Evolutionary conservation across 1,139 yeast species (phyloP).

Genomic region (Scheffersomyces segobiensis): DNA sequence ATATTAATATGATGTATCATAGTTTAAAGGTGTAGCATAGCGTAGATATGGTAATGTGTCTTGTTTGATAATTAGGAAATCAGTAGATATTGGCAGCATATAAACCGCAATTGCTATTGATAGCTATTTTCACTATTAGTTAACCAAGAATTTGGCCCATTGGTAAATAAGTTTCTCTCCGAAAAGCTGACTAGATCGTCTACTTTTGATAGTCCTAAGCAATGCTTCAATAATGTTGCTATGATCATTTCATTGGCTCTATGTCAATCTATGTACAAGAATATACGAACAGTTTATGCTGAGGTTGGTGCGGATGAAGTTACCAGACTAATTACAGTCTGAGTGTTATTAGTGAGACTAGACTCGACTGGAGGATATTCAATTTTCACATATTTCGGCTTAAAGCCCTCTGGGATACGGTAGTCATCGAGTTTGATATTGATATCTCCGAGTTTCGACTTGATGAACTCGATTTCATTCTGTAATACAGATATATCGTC

Average conservation of each 20-base stretch:
- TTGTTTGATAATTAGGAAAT: too few species aligned
- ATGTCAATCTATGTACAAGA: neutral
- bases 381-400: constrained; percentile 43
- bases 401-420: constrained; percentile 45
- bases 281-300: neutral
- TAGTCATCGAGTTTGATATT: constrained; percentile 49
- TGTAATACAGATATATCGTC: constrained; percentile 72
- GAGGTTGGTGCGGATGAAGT: neutral
- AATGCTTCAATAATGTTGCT: neutral
- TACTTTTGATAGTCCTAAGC: neutral
- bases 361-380: neutral
- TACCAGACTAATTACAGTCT: neutral
- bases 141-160: neutral
- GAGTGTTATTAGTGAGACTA: neutral
- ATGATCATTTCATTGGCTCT: neutral
- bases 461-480: constrained; percentile 66
- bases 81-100: too few species aligned
- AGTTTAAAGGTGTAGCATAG: neutral
- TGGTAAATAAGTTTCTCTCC: neutral
- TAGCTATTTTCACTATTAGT: too few species aligned
- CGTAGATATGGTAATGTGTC: neutral
- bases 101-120: too few species aligned
- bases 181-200: too few species aligned
- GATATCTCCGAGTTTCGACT: constrained; percentile 41
- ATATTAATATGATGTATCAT: neutral